Evolutionary conservation across 176 grass and related monocot genomes (phyloP).

Genomic region (Puya raimondii): DNA sequence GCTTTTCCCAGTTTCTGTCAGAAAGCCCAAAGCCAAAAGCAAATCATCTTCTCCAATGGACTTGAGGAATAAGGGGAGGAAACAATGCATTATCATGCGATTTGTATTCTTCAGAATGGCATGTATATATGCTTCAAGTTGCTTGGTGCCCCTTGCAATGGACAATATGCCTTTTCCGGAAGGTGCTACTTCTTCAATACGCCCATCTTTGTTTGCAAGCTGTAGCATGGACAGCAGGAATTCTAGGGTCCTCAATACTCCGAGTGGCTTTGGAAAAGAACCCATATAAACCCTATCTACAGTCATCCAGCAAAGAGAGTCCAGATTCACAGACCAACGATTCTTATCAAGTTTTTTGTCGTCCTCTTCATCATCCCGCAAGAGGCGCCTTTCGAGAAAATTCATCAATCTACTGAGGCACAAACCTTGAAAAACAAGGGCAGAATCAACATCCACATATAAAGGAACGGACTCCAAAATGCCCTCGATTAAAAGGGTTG

Average conservation of each 20-base stretch:
- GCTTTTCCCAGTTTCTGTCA: constrained; percentile 52
- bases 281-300: constrained; percentile 95
- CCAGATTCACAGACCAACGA: constrained; percentile 88
- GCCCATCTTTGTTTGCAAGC: constrained; percentile 92
- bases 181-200: constrained; percentile 82
- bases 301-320: constrained; percentile 91
- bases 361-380: constrained; percentile 94
- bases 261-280: constrained; percentile 83
- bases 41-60: constrained; percentile 85
- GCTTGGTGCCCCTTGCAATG: constrained; percentile 74
- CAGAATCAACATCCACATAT: constrained; percentile 76
- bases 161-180: constrained; percentile 88
- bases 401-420: constrained; percentile 98
- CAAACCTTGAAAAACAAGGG: constrained; percentile 90
- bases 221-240: constrained; percentile 97
- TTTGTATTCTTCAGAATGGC: constrained; percentile 97
- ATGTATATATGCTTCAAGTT: constrained; percentile 94
- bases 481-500: constrained; percentile 68
- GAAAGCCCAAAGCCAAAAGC: constrained; percentile 64
- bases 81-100: constrained; percentile 97
- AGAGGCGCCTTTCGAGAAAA: constrained; percentile 87
- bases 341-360: constrained; percentile 86
- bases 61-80: constrained; percentile 78
- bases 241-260: constrained; percentile 72
- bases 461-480: constrained; percentile 82